These are phyloP conservation scores for Yamagishiella unicocca DNA, from an alignment of 139 green algal species.

Conservation along the genomic window DNA sequence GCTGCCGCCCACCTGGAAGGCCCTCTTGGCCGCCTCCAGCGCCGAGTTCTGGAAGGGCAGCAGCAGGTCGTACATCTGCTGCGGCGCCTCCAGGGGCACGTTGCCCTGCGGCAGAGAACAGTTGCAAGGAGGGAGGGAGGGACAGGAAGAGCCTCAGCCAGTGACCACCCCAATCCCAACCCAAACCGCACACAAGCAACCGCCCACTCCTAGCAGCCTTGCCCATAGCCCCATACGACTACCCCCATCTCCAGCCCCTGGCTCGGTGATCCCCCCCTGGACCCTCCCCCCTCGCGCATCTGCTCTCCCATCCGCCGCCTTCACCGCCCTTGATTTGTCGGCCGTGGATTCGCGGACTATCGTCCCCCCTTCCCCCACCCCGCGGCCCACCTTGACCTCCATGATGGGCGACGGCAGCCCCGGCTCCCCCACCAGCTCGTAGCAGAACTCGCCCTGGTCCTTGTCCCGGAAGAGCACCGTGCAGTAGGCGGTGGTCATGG, in stretches of 20 bases:
- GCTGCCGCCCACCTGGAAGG: conserved; percentile 57
- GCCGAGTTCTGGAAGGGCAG: conserved; percentile 64
- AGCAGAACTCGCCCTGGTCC: conserved; percentile 72
- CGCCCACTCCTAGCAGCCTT: too few species aligned
- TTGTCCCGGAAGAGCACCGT: conserved; percentile 70
- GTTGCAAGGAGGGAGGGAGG: background rate
- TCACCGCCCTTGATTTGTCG: too few species aligned
- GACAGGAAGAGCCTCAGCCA: background rate
- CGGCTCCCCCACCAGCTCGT: conserved; percentile 76
- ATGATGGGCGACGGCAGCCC: conserved; percentile 65
- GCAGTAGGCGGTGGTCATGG: conserved; percentile 66
- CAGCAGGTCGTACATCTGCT: conserved; percentile 60
- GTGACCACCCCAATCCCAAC: background rate
- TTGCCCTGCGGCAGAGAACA: conserved; percentile 30
- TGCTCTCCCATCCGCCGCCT: too few species aligned
- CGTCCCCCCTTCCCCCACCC: background rate
- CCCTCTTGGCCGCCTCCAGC: conserved; percentile 76
- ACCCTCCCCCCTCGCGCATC: background rate
- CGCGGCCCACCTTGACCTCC: conserved; percentile 56
- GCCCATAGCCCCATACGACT: too few species aligned
- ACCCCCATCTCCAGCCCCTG: background rate
- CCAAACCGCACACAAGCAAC: too few species aligned
- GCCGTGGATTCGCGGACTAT: background rate
- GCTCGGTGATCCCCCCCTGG: background rate
- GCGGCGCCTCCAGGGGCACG: conserved; percentile 55